phyloP scores from a whole-genome alignment of 768 basidiomycete species.

The Cubamyces lactineus region DNA sequence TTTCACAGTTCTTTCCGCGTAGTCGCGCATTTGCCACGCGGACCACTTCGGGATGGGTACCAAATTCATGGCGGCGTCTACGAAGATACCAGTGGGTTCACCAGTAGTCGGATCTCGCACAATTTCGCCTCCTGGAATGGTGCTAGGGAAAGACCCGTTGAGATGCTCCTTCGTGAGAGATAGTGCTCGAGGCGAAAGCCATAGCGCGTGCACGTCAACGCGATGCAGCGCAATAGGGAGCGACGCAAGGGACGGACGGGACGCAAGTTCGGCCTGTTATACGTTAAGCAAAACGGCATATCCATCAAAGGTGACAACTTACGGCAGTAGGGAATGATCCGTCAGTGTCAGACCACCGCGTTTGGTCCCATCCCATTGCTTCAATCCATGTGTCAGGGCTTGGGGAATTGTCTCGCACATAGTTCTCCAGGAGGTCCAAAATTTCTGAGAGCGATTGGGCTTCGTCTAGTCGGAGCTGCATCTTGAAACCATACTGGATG shows the following conservation, averaged over 20 bases:
- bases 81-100: slow-evolving; percentile 75
- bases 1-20: slow-evolving; percentile 62
- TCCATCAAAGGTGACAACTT: slow-evolving; percentile 20
- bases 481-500: slow-evolving; percentile 71
- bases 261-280: slow-evolving; percentile 68
- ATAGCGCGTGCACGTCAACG: slow-evolving; percentile 83
- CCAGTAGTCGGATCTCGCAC: slow-evolving; percentile 57
- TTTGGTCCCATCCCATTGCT: slow-evolving; percentile 96
- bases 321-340: slow-evolving; percentile 75
- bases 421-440: slow-evolving; percentile 58
- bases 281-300: background rate
- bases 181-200: slow-evolving; percentile 81
- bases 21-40: slow-evolving; percentile 56
- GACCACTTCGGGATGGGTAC: slow-evolving; percentile 69
- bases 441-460: slow-evolving; percentile 67
- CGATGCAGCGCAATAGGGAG: slow-evolving; percentile 75
- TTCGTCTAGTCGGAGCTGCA: slow-evolving; percentile 63
- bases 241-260: slow-evolving; percentile 65
- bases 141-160: slow-evolving; percentile 33
- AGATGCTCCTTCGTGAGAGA: slow-evolving; percentile 58
- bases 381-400: slow-evolving; percentile 71
- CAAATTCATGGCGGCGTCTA: slow-evolving; percentile 87
- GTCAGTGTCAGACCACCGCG: slow-evolving; percentile 57
- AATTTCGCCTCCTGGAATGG: slow-evolving; percentile 73
- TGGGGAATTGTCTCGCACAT: slow-evolving; percentile 58